Percentiles rank a stretch among this genome's conserved stretches.
phyloP scores from a whole-genome alignment of 2,329 filamentous ascomycete species.

The Biscogniauxia mediterranea region DNA sequence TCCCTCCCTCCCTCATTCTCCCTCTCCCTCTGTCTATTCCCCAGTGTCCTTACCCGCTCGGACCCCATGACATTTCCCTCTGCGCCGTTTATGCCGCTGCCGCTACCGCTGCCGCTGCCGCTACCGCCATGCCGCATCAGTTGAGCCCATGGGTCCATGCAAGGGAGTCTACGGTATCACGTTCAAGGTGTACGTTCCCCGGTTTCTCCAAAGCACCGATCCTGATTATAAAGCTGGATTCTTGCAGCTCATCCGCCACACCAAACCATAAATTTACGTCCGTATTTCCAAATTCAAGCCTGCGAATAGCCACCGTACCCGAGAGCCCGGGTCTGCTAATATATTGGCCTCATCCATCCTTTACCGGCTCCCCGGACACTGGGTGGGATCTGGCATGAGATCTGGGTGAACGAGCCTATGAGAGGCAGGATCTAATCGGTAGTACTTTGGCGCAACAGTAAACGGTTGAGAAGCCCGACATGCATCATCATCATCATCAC shows the following conservation, averaged over 20 bases:
- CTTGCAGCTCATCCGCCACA: constrained; percentile 19
- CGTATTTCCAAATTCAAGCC: constrained; percentile 18
- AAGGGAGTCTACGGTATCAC: constrained; percentile 20
- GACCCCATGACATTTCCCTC: neutral
- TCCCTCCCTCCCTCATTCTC: neutral
- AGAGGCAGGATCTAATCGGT: constrained; percentile 24
- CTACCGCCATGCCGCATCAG: constrained; percentile 19
- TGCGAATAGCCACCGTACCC: constrained; percentile 8
- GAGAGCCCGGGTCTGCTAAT: constrained; percentile 14
- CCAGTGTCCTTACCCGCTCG: constrained; percentile 5
- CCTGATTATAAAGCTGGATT: constrained; percentile 23
- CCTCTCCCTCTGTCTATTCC: neutral
- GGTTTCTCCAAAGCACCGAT: constrained; percentile 12
- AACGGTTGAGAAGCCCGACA: neutral
- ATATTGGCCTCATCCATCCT: constrained; percentile 20
- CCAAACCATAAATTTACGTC: constrained; percentile 25
- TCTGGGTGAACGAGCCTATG: constrained; percentile 26
- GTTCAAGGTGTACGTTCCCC: neutral
- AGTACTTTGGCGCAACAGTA: constrained; percentile 18
- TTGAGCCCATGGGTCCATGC: constrained; percentile 16
- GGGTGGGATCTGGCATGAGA: constrained; percentile 29
- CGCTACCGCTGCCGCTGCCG: constrained; percentile 5
- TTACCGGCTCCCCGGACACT: constrained; percentile 23
- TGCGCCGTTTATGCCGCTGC: constrained; percentile 4
- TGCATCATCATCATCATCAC: neutral